Percentiles rank a stretch among this genome's conserved stretches.
phyloP scores from a whole-genome alignment of 2,329 filamentous ascomycete genomes.

The Dichotomopilus funicola region DNA sequence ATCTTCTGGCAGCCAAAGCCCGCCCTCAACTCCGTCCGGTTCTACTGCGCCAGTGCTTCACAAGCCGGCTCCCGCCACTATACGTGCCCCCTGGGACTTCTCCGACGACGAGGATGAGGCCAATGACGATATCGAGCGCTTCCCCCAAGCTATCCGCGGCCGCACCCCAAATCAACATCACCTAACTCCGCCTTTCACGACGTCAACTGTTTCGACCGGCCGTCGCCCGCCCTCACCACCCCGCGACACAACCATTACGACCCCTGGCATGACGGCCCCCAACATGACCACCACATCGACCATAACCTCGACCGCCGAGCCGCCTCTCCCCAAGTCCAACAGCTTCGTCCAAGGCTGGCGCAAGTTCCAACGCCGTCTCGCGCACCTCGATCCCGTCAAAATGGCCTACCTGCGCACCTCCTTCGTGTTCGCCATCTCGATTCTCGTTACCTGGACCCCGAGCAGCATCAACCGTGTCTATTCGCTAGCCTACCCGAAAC shows the following conservation, averaged over 20 bases:
- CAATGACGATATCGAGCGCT: not conserved
- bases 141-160: slow-evolving; percentile 2
- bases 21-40: slow-evolving; percentile 18
- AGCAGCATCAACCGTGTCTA: slow-evolving; percentile 71
- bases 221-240: no score
- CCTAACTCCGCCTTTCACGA: no score
- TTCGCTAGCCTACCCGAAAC: slow-evolving; percentile 50
- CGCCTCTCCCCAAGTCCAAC: not conserved
- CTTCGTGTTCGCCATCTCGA: slow-evolving; percentile 54
- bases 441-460: slow-evolving; percentile 56
- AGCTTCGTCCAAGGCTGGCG: slow-evolving; percentile 3
- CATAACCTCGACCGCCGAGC: no score
- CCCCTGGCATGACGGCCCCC: no score
- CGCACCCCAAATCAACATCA: not conserved
- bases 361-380: slow-evolving; percentile 31
- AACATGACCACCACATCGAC: no score
- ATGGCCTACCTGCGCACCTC: slow-evolving; percentile 55
- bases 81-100: slow-evolving; percentile 3
- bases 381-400: slow-evolving; percentile 50
- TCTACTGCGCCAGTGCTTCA: slow-evolving; percentile 21
- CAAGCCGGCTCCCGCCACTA: not conserved
- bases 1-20: slow-evolving; percentile 18
- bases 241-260: no score
- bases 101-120: slow-evolving; percentile 1
- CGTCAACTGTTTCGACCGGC: no score